phyloP scores from a whole-genome alignment of 805 yeast genomes.

The Pichia phayaonensis region DNA sequence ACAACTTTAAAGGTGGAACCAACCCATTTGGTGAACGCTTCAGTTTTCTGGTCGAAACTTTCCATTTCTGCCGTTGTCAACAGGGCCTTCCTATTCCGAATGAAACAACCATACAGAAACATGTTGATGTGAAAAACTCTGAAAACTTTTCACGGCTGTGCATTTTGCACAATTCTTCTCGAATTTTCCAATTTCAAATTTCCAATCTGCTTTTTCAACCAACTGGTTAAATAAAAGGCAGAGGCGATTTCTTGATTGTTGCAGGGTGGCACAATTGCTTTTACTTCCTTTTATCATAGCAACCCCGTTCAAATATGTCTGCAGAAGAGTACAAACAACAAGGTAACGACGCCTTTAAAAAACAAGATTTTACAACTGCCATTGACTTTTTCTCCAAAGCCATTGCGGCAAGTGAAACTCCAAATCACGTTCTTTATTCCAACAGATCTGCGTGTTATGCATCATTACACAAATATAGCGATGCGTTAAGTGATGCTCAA shows the following conservation, averaged over 20 bases:
- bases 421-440: conserved; percentile 89
- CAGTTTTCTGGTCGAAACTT: conserved; percentile 27
- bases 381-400: conserved; percentile 78
- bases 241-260: background rate
- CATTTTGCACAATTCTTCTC: background rate
- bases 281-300: background rate
- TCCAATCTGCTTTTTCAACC: background rate
- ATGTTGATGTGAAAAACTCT: background rate
- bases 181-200: background rate
- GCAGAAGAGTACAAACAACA: conserved; percentile 80
- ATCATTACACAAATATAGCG: conserved; percentile 60
- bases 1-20: conserved; percentile 34
- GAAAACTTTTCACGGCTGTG: conserved; percentile 4
- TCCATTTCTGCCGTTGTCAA: background rate
- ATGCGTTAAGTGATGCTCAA: conserved; percentile 81
- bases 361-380: conserved; percentile 77
- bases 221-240: background rate
- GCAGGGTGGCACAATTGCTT: background rate
- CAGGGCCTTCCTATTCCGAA: background rate
- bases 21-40: conserved; percentile 40
- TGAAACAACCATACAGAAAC: background rate
- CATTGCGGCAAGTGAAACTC: conserved; percentile 69
- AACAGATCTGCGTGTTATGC: conserved; percentile 92
- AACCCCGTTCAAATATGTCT: conserved; percentile 31
- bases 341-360: conserved; percentile 89